Conservation (phyloP, 2,329 filamentous ascomycete genomes). For the Clonostachys byssicola region DNA sequence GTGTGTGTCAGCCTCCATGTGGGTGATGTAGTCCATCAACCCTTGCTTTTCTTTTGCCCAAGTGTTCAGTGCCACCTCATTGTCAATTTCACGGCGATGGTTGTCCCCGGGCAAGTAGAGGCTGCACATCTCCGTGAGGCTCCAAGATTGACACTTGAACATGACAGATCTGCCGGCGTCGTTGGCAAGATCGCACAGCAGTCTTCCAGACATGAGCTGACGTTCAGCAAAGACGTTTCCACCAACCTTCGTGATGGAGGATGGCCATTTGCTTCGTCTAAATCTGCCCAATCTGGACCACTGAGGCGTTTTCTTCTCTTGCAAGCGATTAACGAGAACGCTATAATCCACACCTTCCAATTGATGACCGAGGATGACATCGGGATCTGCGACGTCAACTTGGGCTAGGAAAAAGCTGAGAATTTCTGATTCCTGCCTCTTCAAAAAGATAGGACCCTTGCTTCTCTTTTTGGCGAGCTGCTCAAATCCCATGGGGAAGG, state of each 20-base stretch:
- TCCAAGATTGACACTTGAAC: slow-evolving; percentile 98
- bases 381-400: slow-evolving; percentile 82
- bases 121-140: slow-evolving; percentile 93
- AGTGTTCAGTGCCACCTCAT: slow-evolving; percentile 78
- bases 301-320: slow-evolving; percentile 85
- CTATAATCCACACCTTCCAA: slow-evolving; percentile 98
- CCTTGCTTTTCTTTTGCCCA: slow-evolving; percentile 78
- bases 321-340: slow-evolving; percentile 78
- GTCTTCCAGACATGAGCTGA: slow-evolving; percentile 80
- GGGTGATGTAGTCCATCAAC: slow-evolving; percentile 87
- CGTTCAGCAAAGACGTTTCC: slow-evolving; percentile 92
- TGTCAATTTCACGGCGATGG: slow-evolving; percentile 79
- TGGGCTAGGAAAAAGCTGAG: slow-evolving; percentile 87
- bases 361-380: slow-evolving; percentile 90
- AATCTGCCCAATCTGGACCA: slow-evolving; percentile 93
- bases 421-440: slow-evolving; percentile 80
- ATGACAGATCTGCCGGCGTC: slow-evolving; percentile 96
- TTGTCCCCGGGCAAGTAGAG: slow-evolving; percentile 75
- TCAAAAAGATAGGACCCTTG: slow-evolving; percentile 70
- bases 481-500: slow-evolving; percentile 87
- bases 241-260: slow-evolving; percentile 78
- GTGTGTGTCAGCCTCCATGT: slow-evolving; percentile 93
- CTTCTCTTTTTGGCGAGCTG: slow-evolving; percentile 66
- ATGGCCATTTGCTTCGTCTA: slow-evolving; percentile 80
- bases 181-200: slow-evolving; percentile 92